Base-by-base conservation (phyloP, 306 rosid genomes). In the Quercus gilva region DNA sequence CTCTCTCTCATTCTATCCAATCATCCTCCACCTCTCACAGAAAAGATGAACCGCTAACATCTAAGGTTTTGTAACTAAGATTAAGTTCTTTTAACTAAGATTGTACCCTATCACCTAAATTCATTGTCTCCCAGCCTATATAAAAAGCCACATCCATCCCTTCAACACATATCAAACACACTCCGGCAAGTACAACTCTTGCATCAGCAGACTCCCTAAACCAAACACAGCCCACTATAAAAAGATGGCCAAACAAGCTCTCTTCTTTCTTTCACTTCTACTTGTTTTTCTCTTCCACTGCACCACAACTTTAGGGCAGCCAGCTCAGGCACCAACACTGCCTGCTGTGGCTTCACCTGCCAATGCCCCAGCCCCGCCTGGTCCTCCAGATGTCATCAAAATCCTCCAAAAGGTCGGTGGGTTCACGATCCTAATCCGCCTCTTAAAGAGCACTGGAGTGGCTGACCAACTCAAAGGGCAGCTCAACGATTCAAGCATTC, bases 371-470 rank as follows among this genome's bases (percentile, higher is more conserved):
- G 83, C 90, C 2, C 84, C 87, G 43, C 31, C 60, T 0, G 84
- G 86, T 69, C 90, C 93, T 20, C 86, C 89, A 21, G 83, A 83
- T 64, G 87, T 89, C 59, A 69, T 82, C 75, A 86, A 75, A 45
- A 89, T 92, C 73, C 93, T 92, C 9, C 84, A 84, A 74, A 92
- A 90, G n/a, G 89, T 88, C 6, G 85, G 92, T 20, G 83, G 85
- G 33, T 92, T 87, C 87, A 71, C 86, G 5, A 85, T 90, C 23
- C 78, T 92, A 7, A 76, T 85, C 15, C 91, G 95, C 18, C 86
- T 92, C 15, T 14, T 92, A 18, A 86, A 86, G 58, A 85, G 84
- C 51, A 90, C 93, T 1, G 90, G 87, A 69, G 79, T 87, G 4
- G 61, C 84, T 12, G 83, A 79, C 60, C 97, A 89, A 71, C 84